A percentile compares a stretch with the other conserved stretches of the same genome.
phyloP scores from a whole-genome alignment of 2,329 filamentous ascomycete species.

The Cytospora piceae region DNA sequence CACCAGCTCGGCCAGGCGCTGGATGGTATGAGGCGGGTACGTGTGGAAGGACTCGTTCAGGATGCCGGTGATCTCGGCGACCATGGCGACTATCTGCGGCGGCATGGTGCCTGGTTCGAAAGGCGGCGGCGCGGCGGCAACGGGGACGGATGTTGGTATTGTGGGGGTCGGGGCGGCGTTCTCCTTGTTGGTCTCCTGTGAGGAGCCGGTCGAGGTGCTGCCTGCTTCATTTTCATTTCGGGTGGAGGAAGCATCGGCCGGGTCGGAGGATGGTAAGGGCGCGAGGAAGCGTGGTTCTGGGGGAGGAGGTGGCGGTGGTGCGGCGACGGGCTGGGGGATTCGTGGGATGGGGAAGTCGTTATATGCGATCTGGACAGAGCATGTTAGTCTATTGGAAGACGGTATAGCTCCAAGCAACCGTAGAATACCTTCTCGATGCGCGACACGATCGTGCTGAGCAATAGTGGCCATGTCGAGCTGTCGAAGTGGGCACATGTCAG shows the following conservation, averaged over 20 bases:
- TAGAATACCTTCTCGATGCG: constrained; percentile 65
- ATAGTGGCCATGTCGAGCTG: constrained; percentile 70
- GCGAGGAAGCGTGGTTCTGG: constrained; percentile 49
- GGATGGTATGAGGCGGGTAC: constrained; percentile 88
- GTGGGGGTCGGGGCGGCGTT: constrained; percentile 57
- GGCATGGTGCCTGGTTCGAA: constrained; percentile 58
- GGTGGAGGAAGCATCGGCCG: constrained; percentile 48
- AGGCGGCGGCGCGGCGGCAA: constrained; percentile 43
- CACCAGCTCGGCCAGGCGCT: constrained; percentile 87
- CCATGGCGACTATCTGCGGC: constrained; percentile 64
- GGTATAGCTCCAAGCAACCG: constrained; percentile 1
- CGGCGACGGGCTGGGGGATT: constrained; percentile 48
- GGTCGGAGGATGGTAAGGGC: constrained; percentile 50
- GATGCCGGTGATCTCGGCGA: constrained; percentile 63
- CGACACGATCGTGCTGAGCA: constrained; percentile 67
- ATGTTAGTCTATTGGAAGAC: constrained; percentile 20
- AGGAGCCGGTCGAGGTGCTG: constrained; percentile 40
- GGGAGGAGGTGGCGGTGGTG: constrained; percentile 45
- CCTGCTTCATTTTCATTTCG: constrained; percentile 39
- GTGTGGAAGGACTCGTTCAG: constrained; percentile 69
- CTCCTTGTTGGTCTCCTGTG: constrained; percentile 70
- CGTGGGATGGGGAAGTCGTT: constrained; percentile 76
- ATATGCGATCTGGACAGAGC: constrained; percentile 65
- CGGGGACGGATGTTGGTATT: constrained; percentile 36
- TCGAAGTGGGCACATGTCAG: constrained; percentile 38